Percentiles rank a stretch among this genome's conserved stretches.
Conservation (phyloP, 2,329 filamentous ascomycete genomes). For the Pestalotiopsis sp. region DNA sequence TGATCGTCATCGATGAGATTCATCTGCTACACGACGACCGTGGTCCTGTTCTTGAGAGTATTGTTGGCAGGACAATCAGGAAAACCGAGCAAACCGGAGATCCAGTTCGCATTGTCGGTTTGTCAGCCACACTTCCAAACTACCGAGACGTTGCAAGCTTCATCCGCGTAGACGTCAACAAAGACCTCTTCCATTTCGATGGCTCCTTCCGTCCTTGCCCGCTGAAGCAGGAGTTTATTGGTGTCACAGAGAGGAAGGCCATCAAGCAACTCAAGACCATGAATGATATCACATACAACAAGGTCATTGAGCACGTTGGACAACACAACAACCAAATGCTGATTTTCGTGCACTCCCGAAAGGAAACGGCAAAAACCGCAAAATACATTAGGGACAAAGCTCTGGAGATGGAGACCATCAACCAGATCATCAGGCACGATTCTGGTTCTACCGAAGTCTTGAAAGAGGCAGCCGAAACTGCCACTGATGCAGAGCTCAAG, state of each 20-base stretch:
- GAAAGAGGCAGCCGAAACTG: conserved; percentile 79
- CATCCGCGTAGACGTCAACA: conserved; percentile 82
- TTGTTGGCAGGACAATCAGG: conserved; percentile 91
- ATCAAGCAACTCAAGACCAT: conserved; percentile 99
- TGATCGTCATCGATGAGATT: conserved; percentile 98
- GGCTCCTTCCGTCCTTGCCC: conserved; percentile 92
- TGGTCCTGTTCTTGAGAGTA: conserved; percentile 94
- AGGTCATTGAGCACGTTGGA: conserved; percentile 95
- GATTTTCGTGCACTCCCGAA: conserved; percentile 97
- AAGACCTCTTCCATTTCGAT: conserved; percentile 95
- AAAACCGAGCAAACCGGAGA: conserved; percentile 94
- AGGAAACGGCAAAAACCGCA: conserved; percentile 97
- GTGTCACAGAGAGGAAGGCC: conserved; percentile 95
- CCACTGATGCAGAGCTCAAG: conserved; percentile 86
- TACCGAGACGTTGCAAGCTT: conserved; percentile 97
- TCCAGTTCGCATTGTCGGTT: conserved; percentile 85
- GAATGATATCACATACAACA: conserved; percentile 98
- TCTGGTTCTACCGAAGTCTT: conserved; percentile 89
- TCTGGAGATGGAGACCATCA: conserved; percentile 94
- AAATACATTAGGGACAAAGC: conserved; percentile 96
- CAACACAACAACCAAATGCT: conserved; percentile 96
- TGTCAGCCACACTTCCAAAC: conserved; percentile 95
- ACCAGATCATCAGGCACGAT: conserved; percentile 91
- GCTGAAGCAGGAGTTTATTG: conserved; percentile 94
- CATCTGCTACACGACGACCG: conserved; percentile 96